A percentile compares a stretch with the other conserved stretches of the same genome.
phyloP scores from a whole-genome alignment of 2,329 filamentous ascomycete genomes.

The Alternaria sp. region DNA sequence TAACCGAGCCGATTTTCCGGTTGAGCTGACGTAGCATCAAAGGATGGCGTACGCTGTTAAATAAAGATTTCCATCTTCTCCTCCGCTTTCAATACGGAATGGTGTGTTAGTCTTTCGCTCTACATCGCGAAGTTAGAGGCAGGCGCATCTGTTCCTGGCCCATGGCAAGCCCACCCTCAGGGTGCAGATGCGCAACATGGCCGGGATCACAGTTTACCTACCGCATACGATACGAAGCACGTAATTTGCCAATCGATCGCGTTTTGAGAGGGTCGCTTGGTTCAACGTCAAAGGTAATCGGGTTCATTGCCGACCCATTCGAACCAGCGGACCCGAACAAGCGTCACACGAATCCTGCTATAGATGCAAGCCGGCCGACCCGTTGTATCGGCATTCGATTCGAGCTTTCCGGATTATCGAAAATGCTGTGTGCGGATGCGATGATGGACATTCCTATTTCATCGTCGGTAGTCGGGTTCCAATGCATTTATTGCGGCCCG shows the following conservation, averaged over 20 bases:
- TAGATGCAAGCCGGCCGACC: conserved; percentile 8
- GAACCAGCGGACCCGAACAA: neutral
- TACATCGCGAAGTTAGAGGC: neutral
- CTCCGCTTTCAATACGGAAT: neutral
- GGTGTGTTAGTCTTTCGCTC: neutral
- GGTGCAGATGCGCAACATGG: neutral
- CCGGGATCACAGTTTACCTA: neutral
- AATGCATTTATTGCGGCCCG: conserved; percentile 5
- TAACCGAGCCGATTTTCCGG: neutral
- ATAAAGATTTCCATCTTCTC: neutral
- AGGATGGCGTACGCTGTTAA: neutral
- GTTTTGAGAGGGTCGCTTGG: neutral
- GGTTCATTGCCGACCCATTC: conserved; percentile 2
- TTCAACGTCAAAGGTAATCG: neutral
- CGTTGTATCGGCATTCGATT: conserved; percentile 5
- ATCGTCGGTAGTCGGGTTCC: conserved; percentile 1
- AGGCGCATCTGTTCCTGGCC: neutral
- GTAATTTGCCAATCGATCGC: neutral
- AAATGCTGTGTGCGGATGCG: conserved; percentile 3
- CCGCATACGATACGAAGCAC: neutral
- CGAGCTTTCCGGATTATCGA: neutral
- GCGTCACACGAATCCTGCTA: neutral
- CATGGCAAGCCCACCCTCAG: neutral
- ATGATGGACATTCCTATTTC: neutral
- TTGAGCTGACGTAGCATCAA: neutral